Evolutionary conservation across 768 basidiomycete species (phyloP).

Genomic region (Lyophyllum decastes): DNA sequence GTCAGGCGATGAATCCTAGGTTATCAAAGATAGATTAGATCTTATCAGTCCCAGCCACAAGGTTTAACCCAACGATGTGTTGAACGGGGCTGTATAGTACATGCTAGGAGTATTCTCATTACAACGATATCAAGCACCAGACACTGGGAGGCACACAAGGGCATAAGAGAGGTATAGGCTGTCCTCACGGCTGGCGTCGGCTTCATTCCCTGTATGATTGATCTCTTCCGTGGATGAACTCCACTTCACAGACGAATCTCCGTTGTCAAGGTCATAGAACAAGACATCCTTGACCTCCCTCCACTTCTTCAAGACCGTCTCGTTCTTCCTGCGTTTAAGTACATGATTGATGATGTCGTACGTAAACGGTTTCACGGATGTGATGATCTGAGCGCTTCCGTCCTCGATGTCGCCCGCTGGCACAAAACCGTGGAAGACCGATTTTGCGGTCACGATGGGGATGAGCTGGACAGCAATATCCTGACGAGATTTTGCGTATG

Average conservation of each 20-base stretch:
- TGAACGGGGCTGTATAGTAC: too few relatives aligned
- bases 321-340: background rate
- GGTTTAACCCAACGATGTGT: too few relatives aligned
- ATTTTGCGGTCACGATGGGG: conserved; percentile 2
- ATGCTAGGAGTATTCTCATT: too few relatives aligned
- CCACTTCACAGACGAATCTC: conserved; percentile 11
- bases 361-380: background rate
- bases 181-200: conserved; percentile 17
- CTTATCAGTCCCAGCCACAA: too few relatives aligned
- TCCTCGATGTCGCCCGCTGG: background rate
- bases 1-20: too few relatives aligned
- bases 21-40: too few relatives aligned
- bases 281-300: background rate
- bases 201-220: conserved; percentile 25
- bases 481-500: conserved; percentile 6
- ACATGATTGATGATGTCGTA: background rate
- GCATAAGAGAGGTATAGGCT: conserved; percentile 27
- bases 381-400: background rate
- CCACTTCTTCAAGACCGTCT: background rate
- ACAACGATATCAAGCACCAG: too few relatives aligned
- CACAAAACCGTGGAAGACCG: background rate
- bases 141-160: background rate
- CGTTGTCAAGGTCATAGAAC: conserved; percentile 2
- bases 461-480: conserved; percentile 16
- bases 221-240: conserved; percentile 8